phyloP scores from a whole-genome alignment of 768 basidiomycete genomes.

The Clitopilus hobsonii region DNA sequence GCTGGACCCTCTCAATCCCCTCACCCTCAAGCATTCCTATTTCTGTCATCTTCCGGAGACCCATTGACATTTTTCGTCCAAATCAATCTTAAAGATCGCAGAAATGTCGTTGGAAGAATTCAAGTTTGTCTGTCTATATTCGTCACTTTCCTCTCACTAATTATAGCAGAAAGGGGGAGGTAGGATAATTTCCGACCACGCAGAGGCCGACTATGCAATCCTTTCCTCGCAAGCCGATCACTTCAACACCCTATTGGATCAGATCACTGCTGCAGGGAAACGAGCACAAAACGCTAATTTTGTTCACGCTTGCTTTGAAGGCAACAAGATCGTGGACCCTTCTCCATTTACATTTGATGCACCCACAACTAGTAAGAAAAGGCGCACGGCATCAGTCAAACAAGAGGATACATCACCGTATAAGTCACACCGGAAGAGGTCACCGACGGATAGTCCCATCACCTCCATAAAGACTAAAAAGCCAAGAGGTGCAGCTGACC shows the following conservation, averaged over 20 bases:
- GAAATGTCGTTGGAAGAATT: constrained; percentile 45
- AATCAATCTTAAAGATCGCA: constrained; percentile 56
- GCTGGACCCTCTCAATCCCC: constrained; percentile 4
- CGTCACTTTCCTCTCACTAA: background rate
- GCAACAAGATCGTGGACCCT: constrained; percentile 38
- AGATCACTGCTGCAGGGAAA: constrained; percentile 30
- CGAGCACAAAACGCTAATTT: constrained; percentile 50
- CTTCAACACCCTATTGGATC: constrained; percentile 39
- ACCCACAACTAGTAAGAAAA: constrained; percentile 1
- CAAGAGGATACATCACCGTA: constrained; percentile 1
- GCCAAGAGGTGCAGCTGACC: background rate
- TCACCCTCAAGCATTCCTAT: constrained; percentile 28
- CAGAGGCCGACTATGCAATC: constrained; percentile 57
- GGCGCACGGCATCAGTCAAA: constrained; percentile 1
- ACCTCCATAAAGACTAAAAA: background rate
- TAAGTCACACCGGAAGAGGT: background rate
- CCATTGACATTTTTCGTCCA: constrained; percentile 61
- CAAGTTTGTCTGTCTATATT: constrained; percentile 40
- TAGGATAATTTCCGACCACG: constrained; percentile 46
- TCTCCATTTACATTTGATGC: constrained; percentile 38
- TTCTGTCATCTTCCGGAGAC: constrained; percentile 35
- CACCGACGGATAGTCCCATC: background rate
- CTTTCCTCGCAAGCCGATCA: constrained; percentile 47
- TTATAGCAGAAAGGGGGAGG: constrained; percentile 60
- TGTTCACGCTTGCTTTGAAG: constrained; percentile 45